phyloP scores from a whole-genome alignment of 139 green algal genomes.

The Micractinium sp. region DNA sequence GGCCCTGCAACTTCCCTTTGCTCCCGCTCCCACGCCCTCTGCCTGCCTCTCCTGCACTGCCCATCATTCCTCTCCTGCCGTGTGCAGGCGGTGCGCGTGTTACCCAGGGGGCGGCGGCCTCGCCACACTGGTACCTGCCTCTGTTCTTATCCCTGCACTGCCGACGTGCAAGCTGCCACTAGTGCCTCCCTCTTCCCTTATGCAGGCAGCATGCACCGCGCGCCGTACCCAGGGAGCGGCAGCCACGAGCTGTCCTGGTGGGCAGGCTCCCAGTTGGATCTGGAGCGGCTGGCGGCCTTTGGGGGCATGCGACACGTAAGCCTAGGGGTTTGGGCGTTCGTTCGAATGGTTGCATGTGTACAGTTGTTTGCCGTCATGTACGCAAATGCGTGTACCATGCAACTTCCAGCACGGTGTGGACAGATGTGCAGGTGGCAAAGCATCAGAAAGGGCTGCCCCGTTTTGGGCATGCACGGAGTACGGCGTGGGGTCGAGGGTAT shows the following conservation, averaged over 20 bases:
- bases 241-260: conserved; percentile 8
- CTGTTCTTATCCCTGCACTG: not conserved
- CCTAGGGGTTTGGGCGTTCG: not conserved
- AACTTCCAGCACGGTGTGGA: no score
- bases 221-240: not conserved
- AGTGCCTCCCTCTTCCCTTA: not conserved
- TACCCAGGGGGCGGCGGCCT: no score
- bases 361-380: no score
- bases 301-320: conserved; percentile 50
- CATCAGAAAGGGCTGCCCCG: no score
- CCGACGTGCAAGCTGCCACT: not conserved
- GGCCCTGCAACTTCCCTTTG: not conserved
- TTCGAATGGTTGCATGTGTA: not conserved
- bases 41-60: not conserved
- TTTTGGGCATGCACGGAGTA: no score
- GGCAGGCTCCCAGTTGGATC: conserved; percentile 33
- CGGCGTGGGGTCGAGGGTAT: no score
- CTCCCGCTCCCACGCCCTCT: no score
- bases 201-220: conserved; percentile 1
- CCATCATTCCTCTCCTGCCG: not conserved
- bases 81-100: not conserved
- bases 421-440: no score
- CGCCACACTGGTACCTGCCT: no score
- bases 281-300: conserved; percentile 43
- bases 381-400: no score